phyloP scores from a whole-genome alignment of 225 moss, liverwort and hornwort genomes.

The Antitrichia curtipendula region DNA sequence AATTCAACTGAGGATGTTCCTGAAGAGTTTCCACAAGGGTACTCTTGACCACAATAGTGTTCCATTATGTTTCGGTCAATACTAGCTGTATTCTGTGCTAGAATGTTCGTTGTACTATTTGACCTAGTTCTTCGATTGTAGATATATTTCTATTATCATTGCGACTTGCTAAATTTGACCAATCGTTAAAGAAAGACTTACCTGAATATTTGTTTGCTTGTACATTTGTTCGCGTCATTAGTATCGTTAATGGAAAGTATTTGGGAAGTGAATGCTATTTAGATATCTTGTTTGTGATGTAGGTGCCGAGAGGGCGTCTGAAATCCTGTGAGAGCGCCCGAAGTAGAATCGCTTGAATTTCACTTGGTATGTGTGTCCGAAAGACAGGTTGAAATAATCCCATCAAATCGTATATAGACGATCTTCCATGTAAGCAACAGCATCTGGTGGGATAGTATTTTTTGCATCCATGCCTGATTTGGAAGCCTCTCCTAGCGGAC shows the following conservation, averaged over 20 bases:
- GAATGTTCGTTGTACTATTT: neutral
- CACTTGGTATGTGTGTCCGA: conserved; percentile 14
- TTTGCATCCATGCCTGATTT: conserved; percentile 12
- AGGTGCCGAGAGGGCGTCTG: conserved; percentile 6
- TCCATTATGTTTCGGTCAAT: neutral
- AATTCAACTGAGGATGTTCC: neutral
- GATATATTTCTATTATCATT: neutral
- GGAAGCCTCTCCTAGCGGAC: neutral
- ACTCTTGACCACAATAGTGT: neutral
- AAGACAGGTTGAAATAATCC: conserved; percentile 28
- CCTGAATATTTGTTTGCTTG: neutral
- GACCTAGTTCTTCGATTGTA: neutral
- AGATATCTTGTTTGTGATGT: neutral
- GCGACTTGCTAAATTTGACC: neutral
- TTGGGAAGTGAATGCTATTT: neutral
- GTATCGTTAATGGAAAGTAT: neutral
- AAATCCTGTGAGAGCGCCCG: conserved; percentile 24
- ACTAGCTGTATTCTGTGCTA: neutral
- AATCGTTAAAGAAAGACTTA: neutral
- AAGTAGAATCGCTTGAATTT: conserved; percentile 8
- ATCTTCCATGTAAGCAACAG: neutral
- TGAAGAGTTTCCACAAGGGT: neutral
- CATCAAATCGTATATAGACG: conserved; percentile 8
- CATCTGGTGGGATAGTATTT: neutral
- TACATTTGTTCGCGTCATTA: neutral